Base-by-base conservation (phyloP, 1,284 basidiomycete species). In the Moniliella sp. region DNA sequence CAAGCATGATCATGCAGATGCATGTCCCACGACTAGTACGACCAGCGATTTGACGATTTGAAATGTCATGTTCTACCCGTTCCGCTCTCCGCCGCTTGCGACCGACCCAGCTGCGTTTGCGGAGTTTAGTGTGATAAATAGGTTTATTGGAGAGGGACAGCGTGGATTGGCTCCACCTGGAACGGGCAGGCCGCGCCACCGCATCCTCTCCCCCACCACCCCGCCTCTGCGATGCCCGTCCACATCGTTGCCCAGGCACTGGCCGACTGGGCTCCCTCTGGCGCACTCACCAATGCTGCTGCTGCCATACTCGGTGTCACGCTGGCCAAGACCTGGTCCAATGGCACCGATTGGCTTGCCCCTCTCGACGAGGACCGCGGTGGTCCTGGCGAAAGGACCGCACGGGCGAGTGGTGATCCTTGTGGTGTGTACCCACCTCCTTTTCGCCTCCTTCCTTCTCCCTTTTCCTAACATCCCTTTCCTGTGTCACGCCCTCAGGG, bases 381-480 rank as follows among this genome's bases (percentile, higher is more conserved):
- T n/a, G 21, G 21, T n/a, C 21, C 21, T 23, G 21, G 21, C 21
- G 21, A 23, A n/a, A 7, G 23, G 13, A 41, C 33, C 48, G 9
- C 48, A 47, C 26, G 50, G 42, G 0, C 43, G 48, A 2, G 32
- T 43, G 1, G 30, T 53, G 13, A 28, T 53, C 4, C 27, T 53
- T 3, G 48, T 43, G 1, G 37, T 39, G 31, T 18, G 37, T 39
- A 5, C n/a, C 9, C n/a, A 3, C 9, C 15, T 5, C 15, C 28
- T 14, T 9, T 8, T 10, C n/a, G 28, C 17, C 8, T 11, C 11
- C 10, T 9, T 14, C 9, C 9, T 9, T 5, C 17, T 10, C 14
- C 9, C 2, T 16, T 14, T 18, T 30, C 10, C 10, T 14, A 9
- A 16, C 5, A 15, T 18, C 5, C 10, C 18, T 16, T 9, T 18